A percentile compares a stretch with the other conserved stretches of the same genome.
These are phyloP conservation scores for Phytophthora crassamura DNA, from an alignment of 352 stramenopile genomes.

Conservation along the genomic window DNA sequence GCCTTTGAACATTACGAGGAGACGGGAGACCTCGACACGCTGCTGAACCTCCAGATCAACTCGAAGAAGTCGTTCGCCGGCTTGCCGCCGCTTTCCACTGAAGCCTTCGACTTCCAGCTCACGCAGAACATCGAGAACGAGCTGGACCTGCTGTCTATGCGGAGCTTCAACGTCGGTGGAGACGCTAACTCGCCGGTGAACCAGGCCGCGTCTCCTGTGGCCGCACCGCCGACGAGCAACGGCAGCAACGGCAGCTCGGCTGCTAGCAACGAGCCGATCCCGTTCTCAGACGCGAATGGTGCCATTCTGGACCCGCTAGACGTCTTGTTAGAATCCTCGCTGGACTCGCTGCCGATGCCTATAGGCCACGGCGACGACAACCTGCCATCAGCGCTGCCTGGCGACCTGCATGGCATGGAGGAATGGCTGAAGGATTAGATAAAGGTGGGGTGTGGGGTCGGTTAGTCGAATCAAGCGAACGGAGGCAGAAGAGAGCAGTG, in stretches of 20 bases:
- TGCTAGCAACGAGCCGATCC: constrained; percentile 44
- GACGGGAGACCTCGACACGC: constrained; percentile 74
- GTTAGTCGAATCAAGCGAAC: constrained; percentile 18
- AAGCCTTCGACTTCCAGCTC: constrained; percentile 78
- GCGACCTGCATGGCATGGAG: constrained; percentile 81
- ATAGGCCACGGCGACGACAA: constrained; percentile 63
- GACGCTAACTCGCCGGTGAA: constrained; percentile 26
- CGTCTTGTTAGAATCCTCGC: constrained; percentile 55
- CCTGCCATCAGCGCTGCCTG: constrained; percentile 59
- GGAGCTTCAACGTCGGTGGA: constrained; percentile 49
- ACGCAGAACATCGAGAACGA: constrained; percentile 86
- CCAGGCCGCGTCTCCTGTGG: constrained; percentile 16
- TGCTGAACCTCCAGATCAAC: constrained; percentile 72
- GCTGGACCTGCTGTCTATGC: constrained; percentile 78
- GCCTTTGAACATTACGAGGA: constrained; percentile 86
- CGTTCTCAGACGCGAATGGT: constrained; percentile 44
- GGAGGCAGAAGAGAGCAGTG: constrained; percentile 9
- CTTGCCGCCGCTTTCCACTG: constrained; percentile 61
- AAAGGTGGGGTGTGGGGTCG: constrained; percentile 21
- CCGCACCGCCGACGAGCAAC: constrained; percentile 10
- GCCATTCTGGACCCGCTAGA: constrained; percentile 62
- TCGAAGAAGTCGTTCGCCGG: constrained; percentile 70
- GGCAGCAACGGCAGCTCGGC: constrained; percentile 10
- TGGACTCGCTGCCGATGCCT: constrained; percentile 72
- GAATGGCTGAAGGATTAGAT: constrained; percentile 83